Evolutionary conservation across 2,329 filamentous ascomycete species (phyloP).

Genomic region (Verticillium nonalfalfae): DNA sequence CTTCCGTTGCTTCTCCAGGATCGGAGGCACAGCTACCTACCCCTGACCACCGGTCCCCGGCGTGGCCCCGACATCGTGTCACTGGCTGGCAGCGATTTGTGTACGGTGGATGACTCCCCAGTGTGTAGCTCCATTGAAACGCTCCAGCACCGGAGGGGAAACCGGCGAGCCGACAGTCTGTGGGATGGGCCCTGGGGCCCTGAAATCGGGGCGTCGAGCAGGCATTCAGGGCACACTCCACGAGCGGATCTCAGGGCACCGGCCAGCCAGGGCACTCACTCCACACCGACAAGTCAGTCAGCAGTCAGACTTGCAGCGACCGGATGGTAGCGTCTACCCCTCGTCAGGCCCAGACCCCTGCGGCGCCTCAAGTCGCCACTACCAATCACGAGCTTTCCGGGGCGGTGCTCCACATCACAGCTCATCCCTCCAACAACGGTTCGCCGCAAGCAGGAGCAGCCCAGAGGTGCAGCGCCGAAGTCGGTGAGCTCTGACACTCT

Average conservation of each 20-base stretch:
- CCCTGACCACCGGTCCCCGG: not conserved
- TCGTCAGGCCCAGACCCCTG: conserved; percentile 3
- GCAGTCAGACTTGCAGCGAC: not conserved
- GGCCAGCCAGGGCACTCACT: no score
- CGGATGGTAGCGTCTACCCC: conserved; percentile 8
- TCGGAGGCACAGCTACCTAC: not conserved
- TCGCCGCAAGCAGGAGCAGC: not conserved
- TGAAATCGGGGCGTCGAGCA: no score
- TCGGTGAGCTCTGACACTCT: conserved; percentile 9
- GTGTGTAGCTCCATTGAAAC: not conserved
- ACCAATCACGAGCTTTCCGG: conserved; percentile 3
- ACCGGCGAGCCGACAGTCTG: not conserved
- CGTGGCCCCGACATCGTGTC: not conserved
- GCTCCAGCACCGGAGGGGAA: not conserved
- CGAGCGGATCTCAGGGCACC: no score
- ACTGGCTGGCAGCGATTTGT: not conserved
- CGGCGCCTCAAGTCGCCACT: conserved; percentile 10
- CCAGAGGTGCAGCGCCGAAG: conserved; percentile 9
- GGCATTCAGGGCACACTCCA: no score
- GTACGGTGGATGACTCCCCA: not conserved
- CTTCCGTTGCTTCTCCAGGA: not conserved
- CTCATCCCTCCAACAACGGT: conserved; percentile 8
- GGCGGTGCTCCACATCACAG: conserved; percentile 5
- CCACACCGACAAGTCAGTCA: no score
- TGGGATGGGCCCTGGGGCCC: not conserved